Conservation (phyloP, 2,329 filamentous ascomycete genomes). For the Sporothrix schenckii region DNA sequence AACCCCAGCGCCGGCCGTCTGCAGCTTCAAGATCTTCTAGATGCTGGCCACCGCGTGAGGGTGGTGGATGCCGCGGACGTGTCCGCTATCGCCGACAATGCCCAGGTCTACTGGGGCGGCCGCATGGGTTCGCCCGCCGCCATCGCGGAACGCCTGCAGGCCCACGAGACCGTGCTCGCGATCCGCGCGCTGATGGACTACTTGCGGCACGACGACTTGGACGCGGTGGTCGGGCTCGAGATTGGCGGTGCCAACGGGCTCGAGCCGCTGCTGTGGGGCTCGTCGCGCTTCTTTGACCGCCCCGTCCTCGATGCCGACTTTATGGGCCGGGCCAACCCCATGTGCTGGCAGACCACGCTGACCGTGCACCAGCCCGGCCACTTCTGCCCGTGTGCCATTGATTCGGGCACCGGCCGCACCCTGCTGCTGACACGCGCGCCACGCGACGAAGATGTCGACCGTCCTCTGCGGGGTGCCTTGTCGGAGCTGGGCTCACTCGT, state of each 20-base stretch:
- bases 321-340: conserved; percentile 60
- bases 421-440: neutral
- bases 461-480: neutral
- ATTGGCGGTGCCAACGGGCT: conserved; percentile 69
- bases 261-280: conserved; percentile 59
- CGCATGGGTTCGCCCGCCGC: neutral
- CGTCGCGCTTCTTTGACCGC: conserved; percentile 55
- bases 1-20: neutral
- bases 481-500: conserved; percentile 1
- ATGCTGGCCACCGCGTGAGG: neutral
- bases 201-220: neutral
- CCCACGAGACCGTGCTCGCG: conserved; percentile 1
- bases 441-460: neutral
- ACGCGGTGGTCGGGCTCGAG: conserved; percentile 60
- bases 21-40: neutral
- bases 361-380: conserved; percentile 22
- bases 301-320: conserved; percentile 58
- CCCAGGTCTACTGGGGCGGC: neutral
- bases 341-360: conserved; percentile 53
- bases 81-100: neutral
- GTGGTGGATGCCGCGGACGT: neutral
- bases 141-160: neutral
- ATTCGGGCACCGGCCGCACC: neutral
- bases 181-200: neutral
- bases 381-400: conserved; percentile 7